Conservation (phyloP, 169 alveolate genomes). For the Eimeria acervulina region DNA sequence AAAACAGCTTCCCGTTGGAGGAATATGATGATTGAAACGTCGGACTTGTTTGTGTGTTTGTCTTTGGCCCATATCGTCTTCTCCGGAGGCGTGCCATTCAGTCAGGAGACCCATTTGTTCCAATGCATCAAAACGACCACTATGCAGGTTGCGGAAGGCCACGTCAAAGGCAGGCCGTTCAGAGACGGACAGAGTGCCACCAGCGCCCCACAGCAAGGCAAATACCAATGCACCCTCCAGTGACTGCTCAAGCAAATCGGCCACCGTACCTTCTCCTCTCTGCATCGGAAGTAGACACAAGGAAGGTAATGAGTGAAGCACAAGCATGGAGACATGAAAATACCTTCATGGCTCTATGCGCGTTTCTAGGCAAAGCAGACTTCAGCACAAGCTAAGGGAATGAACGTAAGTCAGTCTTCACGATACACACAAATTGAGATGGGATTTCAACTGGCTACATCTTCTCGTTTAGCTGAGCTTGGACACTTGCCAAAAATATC, state of each 20-base stretch:
- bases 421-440: not conserved
- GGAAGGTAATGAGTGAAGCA: not conserved
- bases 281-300: constrained; percentile 16
- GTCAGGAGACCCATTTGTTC: constrained; percentile 71
- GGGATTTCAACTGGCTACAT: not conserved
- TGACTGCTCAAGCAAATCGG: constrained; percentile 30
- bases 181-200: constrained; percentile 62
- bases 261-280: constrained; percentile 48
- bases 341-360: not conserved
- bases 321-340: not conserved
- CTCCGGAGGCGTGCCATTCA: not conserved
- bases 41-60: not conserved
- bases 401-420: not conserved
- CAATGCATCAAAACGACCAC: constrained; percentile 57
- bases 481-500: not conserved
- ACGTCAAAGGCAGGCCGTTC: constrained; percentile 72
- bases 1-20: constrained; percentile 73
- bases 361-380: not conserved
- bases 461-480: not conserved
- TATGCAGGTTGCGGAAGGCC: constrained; percentile 69
- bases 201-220: constrained; percentile 73
- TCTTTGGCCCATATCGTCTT: not conserved
- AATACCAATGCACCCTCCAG: constrained; percentile 61
- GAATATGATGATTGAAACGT: constrained; percentile 50
- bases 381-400: not conserved